Evolutionary conservation across 1,284 basidiomycete genomes (phyloP), one percentile per base, ranked within the genome.

Genomic region (Mycena sp.): DNA sequence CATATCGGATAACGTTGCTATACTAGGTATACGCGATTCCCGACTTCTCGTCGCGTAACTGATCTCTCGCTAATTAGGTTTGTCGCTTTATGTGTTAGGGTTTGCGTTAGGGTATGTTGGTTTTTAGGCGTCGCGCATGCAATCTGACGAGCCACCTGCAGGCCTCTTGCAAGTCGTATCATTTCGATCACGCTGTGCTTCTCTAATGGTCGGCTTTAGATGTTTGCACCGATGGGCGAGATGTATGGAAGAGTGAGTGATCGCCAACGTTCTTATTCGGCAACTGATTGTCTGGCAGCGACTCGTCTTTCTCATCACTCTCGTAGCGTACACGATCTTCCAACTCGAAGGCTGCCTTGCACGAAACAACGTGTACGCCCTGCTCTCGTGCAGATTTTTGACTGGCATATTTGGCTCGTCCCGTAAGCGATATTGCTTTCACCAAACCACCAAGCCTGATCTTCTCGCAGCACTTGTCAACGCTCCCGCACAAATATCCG

Each of bases 151-250:
- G 29, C 11, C 9, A 14, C 35, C 25, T 26, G 16, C 29, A 62
- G 60, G 44, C 61, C 61, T 44, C 43, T 63, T 41, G 55, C 49
- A 51, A 57, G 55, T 63, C 37, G 25, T 37, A 38, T 51, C 12
- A n/a, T 21, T 61, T 10, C 28, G 17, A 17, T 25, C 48, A 23
- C 44, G 4, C 37, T 21, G 30, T 41, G 12, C 21, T 50, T 17
- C 44, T 52, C 58, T 49, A 14, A 61, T 35, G 26, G 44, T 41
- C 48, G 49, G 43, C 54, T 64, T 29, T 23, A 62, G 55, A 58
- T 62, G 6, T 90, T 88, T 79, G 88, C 89, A 3, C 87, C 89
- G 0, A 72, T 89, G 67, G 84, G 85, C 51, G 89, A 91, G 78
- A 81, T 85, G 67, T 86, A 80, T 68, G 87, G 87, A 30, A 78